These are phyloP conservation scores for Sugiyamaella smithiae DNA, from an alignment of 805 yeast genomes.

Conservation along the genomic window DNA sequence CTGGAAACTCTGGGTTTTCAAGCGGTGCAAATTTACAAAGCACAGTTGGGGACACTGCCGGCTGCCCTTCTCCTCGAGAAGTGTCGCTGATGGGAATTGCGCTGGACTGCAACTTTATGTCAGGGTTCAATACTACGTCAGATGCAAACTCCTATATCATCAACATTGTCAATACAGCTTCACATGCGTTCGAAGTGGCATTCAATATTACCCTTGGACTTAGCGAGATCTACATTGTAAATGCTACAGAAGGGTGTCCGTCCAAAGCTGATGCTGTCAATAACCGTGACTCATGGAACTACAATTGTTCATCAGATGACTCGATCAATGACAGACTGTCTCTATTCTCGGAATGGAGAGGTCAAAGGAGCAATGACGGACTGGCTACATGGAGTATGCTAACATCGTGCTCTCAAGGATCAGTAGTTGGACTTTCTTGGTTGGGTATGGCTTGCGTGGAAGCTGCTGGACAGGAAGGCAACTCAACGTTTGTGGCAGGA, in stretches of 20 bases:
- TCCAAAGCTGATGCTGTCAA: slow-evolving; percentile 10
- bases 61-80: slow-evolving; percentile 33
- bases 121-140: slow-evolving; percentile 26
- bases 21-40: slow-evolving; percentile 25
- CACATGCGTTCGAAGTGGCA: slow-evolving; percentile 33
- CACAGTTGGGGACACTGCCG: slow-evolving; percentile 32
- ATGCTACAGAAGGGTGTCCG: slow-evolving; percentile 28
- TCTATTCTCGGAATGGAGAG: slow-evolving; percentile 35
- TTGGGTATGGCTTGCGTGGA: slow-evolving; percentile 34
- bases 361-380: slow-evolving; percentile 29
- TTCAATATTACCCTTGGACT: slow-evolving; percentile 39
- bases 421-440: slow-evolving; percentile 39
- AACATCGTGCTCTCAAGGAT: slow-evolving; percentile 34
- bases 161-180: slow-evolving; percentile 34
- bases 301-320: slow-evolving; percentile 24
- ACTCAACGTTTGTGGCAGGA: slow-evolving; percentile 28
- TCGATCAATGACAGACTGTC: slow-evolving; percentile 30
- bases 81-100: slow-evolving; percentile 38
- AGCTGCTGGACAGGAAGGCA: slow-evolving; percentile 18
- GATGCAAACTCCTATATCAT: slow-evolving; percentile 33
- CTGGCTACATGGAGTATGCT: slow-evolving; percentile 37
- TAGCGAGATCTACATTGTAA: slow-evolving; percentile 29
- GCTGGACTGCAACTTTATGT: slow-evolving; percentile 36
- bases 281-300: slow-evolving; percentile 29
- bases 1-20: slow-evolving; percentile 28